These are phyloP conservation scores for Pichia paraexigua DNA, from an alignment of 805 yeast genomes.

Conservation along the genomic window DNA sequence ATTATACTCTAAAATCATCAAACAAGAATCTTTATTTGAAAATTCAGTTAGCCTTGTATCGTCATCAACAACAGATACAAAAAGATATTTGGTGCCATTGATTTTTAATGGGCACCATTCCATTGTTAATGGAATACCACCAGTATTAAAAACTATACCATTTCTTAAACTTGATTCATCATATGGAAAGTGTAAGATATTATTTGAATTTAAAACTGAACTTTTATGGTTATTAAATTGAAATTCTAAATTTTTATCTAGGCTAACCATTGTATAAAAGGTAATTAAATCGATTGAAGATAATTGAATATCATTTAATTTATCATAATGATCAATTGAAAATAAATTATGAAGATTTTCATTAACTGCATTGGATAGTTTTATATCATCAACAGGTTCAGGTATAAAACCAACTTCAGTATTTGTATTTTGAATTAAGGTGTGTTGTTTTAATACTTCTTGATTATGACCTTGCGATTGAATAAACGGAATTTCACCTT, in stretches of 20 bases:
- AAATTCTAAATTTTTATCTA: conserved; percentile 12
- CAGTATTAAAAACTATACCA: conserved; percentile 24
- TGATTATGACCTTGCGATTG: background rate
- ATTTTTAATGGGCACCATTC: conserved; percentile 21
- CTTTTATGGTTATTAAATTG: conserved; percentile 12
- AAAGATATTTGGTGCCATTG: conserved; percentile 17
- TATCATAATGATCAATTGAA: background rate
- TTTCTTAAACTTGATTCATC: conserved; percentile 13
- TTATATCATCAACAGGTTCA: background rate
- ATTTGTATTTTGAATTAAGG: background rate
- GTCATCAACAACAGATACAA: conserved; percentile 19
- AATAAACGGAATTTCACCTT: background rate
- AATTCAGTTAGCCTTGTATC: conserved; percentile 14
- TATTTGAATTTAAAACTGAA: conserved; percentile 1
- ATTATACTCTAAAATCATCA: conserved; percentile 19
- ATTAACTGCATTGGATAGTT: background rate
- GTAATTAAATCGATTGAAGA: conserved; percentile 1
- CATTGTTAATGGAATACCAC: conserved; percentile 24
- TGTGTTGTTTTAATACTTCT: background rate
- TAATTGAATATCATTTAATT: conserved; percentile 1
- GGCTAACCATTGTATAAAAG: conserved; percentile 3
- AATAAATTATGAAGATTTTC: background rate
- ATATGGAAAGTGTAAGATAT: conserved; percentile 14
- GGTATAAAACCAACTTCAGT: background rate
- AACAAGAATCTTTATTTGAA: conserved; percentile 13